phyloP scores from a whole-genome alignment of 106 monocot genomes.

The Dactylorhiza incarnata region DNA sequence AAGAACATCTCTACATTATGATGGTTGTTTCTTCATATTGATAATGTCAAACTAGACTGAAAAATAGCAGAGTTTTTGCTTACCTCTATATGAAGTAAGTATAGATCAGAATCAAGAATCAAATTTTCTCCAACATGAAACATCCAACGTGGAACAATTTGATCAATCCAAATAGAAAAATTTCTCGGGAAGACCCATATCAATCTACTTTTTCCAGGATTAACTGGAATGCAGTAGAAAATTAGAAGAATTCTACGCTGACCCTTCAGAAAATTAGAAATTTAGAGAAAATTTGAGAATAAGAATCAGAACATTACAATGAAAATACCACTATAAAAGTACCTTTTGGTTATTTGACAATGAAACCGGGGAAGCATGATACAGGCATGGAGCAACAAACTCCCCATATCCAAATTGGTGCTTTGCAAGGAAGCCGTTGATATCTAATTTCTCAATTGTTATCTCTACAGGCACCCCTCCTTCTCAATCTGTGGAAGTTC shows the following conservation, averaged over 20 bases:
- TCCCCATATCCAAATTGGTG: constrained; percentile 23
- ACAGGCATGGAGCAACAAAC: constrained; percentile 70
- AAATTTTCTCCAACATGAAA: constrained; percentile 66
- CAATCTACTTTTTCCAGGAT: constrained; percentile 75
- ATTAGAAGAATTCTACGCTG: constrained; percentile 31
- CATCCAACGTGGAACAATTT: constrained; percentile 74
- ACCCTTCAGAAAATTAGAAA: constrained; percentile 14
- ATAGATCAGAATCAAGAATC: constrained; percentile 80
- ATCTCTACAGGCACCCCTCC: constrained; percentile 58
- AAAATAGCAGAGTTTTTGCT: neutral
- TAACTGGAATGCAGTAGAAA: constrained; percentile 81
- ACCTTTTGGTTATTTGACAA: constrained; percentile 24
- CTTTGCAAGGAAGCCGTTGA: constrained; percentile 41
- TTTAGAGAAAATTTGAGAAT: neutral
- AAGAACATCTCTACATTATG: neutral
- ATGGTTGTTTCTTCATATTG: neutral
- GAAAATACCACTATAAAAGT: constrained; percentile 4
- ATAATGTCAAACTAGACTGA: neutral
- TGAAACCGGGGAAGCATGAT: constrained; percentile 21
- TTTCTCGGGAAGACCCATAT: constrained; percentile 75
- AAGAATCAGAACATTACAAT: neutral
- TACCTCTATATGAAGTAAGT: constrained; percentile 91
- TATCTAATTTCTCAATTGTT: constrained; percentile 28
- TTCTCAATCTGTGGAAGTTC: constrained; percentile 67
- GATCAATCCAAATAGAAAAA: constrained; percentile 56